phyloP scores from a whole-genome alignment of 768 basidiomycete species.

The Boletellus ananas region DNA sequence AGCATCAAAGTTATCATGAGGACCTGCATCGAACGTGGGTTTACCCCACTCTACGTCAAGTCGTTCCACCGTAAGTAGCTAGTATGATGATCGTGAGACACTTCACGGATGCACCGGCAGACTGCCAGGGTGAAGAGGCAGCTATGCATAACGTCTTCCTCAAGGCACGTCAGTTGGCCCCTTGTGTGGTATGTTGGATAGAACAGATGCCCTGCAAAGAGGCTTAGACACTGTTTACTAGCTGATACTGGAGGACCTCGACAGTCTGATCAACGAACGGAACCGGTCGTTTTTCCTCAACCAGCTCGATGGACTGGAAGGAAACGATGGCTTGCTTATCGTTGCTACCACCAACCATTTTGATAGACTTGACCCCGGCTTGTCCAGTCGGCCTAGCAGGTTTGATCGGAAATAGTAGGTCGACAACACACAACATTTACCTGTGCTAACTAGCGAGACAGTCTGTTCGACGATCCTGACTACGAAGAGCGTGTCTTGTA shows the following conservation, averaged over 20 bases:
- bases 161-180: slow-evolving; percentile 67
- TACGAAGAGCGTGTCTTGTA: slow-evolving; percentile 63
- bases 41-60: slow-evolving; percentile 75
- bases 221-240: slow-evolving; percentile 3
- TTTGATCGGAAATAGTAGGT: slow-evolving; percentile 86
- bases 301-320: slow-evolving; percentile 75
- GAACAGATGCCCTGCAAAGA: slow-evolving; percentile 25
- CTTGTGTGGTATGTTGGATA: slow-evolving; percentile 53
- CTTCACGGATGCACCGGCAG: slow-evolving; percentile 28
- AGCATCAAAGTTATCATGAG: slow-evolving; percentile 82
- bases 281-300: slow-evolving; percentile 90
- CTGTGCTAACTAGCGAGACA: slow-evolving; percentile 23
- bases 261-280: slow-evolving; percentile 71
- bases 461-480: slow-evolving; percentile 71
- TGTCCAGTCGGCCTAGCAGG: slow-evolving; percentile 75
- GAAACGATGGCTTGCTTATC: slow-evolving; percentile 76
- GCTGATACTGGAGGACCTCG: slow-evolving; percentile 59
- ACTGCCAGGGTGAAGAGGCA: slow-evolving; percentile 57
- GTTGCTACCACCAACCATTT: slow-evolving; percentile 85
- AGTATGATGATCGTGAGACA: background rate
- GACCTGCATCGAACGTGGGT: slow-evolving; percentile 56
- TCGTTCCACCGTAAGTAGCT: slow-evolving; percentile 57
- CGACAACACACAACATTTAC: background rate
- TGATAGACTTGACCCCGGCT: slow-evolving; percentile 70
- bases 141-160: slow-evolving; percentile 66